Base-by-base conservation (phyloP, 2,329 filamentous ascomycete genomes). In the Nemania diffusa region DNA sequence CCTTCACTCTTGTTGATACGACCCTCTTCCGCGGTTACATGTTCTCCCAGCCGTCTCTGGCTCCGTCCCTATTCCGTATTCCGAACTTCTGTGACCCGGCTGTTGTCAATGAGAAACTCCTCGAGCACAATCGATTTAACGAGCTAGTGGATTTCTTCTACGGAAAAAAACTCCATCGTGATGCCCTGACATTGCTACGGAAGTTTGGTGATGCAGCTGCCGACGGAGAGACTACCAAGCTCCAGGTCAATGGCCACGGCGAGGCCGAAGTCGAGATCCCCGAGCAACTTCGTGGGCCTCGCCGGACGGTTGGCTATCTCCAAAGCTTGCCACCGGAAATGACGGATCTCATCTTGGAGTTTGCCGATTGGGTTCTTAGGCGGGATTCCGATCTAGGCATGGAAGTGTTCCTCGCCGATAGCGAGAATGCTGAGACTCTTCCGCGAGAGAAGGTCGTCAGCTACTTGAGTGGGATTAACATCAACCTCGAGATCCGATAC, bases 121-220 rank as follows among this genome's bases (percentile, higher is more conserved):
- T 97, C 67, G 93, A 97, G 77, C 93, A 91, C 46, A 92, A 92
- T 65, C 89, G 94, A 34, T 97, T 97, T 79, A 95, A 91, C 58
- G 95, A 98, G 80, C 84, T 99, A 1, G 94, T 99, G n/a, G 95
- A 98, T 78, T 99, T 99, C 77, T 90, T 98, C 72, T 93, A 97
- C 74, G 96, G 96, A 70, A 99, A 99, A 82, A 94, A 91, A 78
- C 85, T 98, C 46, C 96, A 99, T 79, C 89, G 91, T 20, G 90
- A 97, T 75, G 95, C 96, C 0, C 82, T 99, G 20, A 91, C 93
- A 71, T 82, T 97, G 32, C 85, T 99, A 0, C 87, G 88, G 72
- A 91, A 90, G 70, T 97, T 97, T 73, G 95, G 95, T 22, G 73
- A 73, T 13, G 82, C 83, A 5, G 61, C 71, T 17, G 32, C 60